These are phyloP conservation scores for Sphagnum fallax DNA, from an alignment of 228 moss, liverwort and hornwort species.

Conservation along the genomic window DNA sequence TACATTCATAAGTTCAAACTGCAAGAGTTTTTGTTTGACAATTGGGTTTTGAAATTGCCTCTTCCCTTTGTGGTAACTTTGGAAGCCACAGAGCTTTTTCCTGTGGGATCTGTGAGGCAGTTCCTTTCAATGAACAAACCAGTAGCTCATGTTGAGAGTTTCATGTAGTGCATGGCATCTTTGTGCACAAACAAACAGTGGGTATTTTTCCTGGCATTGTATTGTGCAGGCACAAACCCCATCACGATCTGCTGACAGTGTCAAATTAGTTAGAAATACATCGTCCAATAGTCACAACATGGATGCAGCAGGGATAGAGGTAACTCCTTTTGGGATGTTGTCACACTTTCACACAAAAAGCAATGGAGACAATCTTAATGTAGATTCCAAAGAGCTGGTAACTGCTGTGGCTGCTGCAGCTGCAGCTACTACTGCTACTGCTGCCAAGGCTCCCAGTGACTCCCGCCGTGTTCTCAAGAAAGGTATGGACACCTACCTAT, in stretches of 20 bases:
- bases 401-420: constrained; percentile 65
- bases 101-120: too few relatives aligned
- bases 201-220: too few relatives aligned
- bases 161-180: too few relatives aligned
- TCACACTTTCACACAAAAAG: constrained; percentile 55
- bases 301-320: constrained; percentile 58
- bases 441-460: constrained; percentile 20
- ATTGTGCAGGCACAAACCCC: constrained; percentile 16
- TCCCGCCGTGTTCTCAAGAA: constrained; percentile 58
- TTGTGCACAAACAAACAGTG: too few relatives aligned
- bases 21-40: too few relatives aligned
- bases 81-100: too few relatives aligned
- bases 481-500: constrained; percentile 23
- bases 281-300: constrained; percentile 27
- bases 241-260: constrained; percentile 33
- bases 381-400: constrained; percentile 63
- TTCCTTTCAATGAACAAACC: too few relatives aligned
- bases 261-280: constrained; percentile 30
- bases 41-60: too few relatives aligned
- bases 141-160: too few relatives aligned
- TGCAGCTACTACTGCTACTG: constrained; percentile 32
- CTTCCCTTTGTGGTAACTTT: too few relatives aligned
- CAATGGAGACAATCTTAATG: constrained; percentile 58
- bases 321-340: constrained; percentile 38
- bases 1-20: too few relatives aligned